These are phyloP conservation scores for Turritis glabra DNA, from an alignment of 345 rosid genomes.

Conservation along the genomic window DNA sequence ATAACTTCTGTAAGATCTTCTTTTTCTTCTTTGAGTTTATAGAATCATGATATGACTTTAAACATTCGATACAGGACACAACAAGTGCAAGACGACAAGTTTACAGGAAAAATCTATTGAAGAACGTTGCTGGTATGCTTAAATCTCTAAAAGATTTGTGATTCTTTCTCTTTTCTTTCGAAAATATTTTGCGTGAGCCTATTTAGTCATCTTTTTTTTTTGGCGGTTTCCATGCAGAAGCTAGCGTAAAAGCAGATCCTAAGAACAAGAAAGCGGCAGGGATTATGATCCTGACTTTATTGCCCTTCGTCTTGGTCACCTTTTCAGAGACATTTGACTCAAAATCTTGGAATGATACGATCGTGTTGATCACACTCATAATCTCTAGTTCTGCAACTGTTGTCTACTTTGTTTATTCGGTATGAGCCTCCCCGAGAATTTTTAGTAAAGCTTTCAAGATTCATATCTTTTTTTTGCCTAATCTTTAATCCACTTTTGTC, in stretches of 20 bases:
- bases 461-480: background rate
- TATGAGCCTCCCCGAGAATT: background rate
- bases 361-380: slow-evolving; percentile 28
- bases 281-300: slow-evolving; percentile 34
- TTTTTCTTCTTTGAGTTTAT: background rate
- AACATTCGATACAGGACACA: slow-evolving; percentile 13
- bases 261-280: slow-evolving; percentile 37
- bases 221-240: slow-evolving; percentile 6
- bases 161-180: background rate
- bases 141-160: background rate
- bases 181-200: background rate
- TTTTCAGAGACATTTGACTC: slow-evolving; percentile 28
- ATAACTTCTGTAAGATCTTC: background rate
- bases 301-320: slow-evolving; percentile 34
- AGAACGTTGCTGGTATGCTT: slow-evolving; percentile 15
- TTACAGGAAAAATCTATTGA: background rate
- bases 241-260: slow-evolving; percentile 34
- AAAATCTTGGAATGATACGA: slow-evolving; percentile 8
- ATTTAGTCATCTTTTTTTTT: no score
- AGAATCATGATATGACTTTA: background rate
- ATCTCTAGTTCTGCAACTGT: slow-evolving; percentile 33
- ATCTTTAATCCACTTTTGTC: background rate
- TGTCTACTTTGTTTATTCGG: slow-evolving; percentile 36
- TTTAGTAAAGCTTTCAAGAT: background rate
- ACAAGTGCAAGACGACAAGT: background rate